phyloP scores from a whole-genome alignment of 148 eudicot species.

The Selenicereus undatus region DNA sequence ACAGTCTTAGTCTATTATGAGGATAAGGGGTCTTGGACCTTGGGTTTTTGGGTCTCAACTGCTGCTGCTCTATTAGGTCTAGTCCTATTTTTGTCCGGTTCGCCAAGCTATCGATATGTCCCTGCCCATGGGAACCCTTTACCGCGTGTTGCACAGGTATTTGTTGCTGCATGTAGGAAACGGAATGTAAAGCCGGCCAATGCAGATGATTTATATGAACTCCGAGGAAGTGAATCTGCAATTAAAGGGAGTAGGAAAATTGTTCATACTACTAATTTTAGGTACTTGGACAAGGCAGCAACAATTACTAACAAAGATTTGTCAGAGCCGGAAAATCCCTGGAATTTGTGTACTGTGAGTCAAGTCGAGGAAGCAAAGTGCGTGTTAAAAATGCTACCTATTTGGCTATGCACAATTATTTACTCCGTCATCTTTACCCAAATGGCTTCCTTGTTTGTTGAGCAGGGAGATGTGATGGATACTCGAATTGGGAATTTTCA shows the following conservation, averaged over 20 bases:
- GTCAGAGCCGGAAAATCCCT: conserved; percentile 39
- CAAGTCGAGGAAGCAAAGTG: conserved; percentile 97
- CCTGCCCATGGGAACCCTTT: conserved; percentile 79
- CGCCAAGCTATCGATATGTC: conserved; percentile 47
- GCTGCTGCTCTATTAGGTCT: conserved; percentile 55
- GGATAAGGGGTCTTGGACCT: conserved; percentile 72
- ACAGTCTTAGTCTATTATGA: conserved; percentile 79
- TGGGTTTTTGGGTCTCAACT: conserved; percentile 67
- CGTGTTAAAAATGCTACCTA: conserved; percentile 64
- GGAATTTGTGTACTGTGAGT: conserved; percentile 78
- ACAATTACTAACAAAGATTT: conserved; percentile 41
- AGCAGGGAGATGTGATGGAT: conserved; percentile 88
- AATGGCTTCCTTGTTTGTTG: conserved; percentile 95
- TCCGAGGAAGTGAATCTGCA: conserved; percentile 62
- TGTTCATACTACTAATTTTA: conserved; percentile 42
- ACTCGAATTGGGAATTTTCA: conserved; percentile 37
- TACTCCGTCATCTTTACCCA: conserved; percentile 93
- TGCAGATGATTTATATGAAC: conserved; percentile 54
- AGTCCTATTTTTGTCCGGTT: conserved; percentile 42
- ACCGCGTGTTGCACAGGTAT: conserved; percentile 80
- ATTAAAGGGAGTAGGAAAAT: conserved; percentile 94
- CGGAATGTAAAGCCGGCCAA: conserved; percentile 25
- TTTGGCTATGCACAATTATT: conserved; percentile 90
- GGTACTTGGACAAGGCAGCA: conserved; percentile 90
- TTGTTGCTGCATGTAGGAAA: conserved; percentile 60